Evolutionary conservation across 805 yeast species (phyloP).

Genomic region (Hanseniaspora taiwanica): DNA sequence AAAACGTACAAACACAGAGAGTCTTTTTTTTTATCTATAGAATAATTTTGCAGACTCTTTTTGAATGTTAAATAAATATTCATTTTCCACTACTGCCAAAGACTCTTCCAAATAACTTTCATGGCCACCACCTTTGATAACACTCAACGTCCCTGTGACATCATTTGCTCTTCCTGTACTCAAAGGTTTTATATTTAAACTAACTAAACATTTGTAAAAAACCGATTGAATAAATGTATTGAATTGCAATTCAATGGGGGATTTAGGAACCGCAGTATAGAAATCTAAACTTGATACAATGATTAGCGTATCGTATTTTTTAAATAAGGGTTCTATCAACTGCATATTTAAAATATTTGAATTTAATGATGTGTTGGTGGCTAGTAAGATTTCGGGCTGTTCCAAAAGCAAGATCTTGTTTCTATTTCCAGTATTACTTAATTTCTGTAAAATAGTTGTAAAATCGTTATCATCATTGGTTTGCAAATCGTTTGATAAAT

Average conservation of each 20-base stretch:
- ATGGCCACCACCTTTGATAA: slow-evolving; percentile 44
- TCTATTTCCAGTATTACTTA: slow-evolving; percentile 3
- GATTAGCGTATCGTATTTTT: slow-evolving; percentile 16
- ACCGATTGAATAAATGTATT: slow-evolving; percentile 13
- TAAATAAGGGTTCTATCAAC: slow-evolving; percentile 16
- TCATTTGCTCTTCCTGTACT: slow-evolving; percentile 75
- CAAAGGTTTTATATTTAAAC: slow-evolving; percentile 48
- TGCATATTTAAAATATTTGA: slow-evolving; percentile 16
- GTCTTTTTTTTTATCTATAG: slow-evolving; percentile 21
- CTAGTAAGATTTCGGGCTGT: slow-evolving; percentile 21
- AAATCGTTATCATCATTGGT: not conserved
- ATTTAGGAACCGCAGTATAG: slow-evolving; percentile 10
- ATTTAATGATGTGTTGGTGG: slow-evolving; percentile 15
- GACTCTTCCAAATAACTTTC: too few relatives aligned
- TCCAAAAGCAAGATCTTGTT: slow-evolving; percentile 16
- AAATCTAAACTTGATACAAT: slow-evolving; percentile 13
- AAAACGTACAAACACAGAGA: not conserved
- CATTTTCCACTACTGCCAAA: slow-evolving; percentile 36
- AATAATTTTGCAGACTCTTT: slow-evolving; percentile 38
- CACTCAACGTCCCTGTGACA: slow-evolving; percentile 56
- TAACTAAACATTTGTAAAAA: slow-evolving; percentile 15
- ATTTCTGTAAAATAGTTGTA: not conserved
- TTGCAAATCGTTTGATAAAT: slow-evolving; percentile 25
- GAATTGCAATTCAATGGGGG: slow-evolving; percentile 6
- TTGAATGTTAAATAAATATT: slow-evolving; percentile 45